A percentile compares a stretch with the other conserved stretches of the same genome.
phyloP scores from a whole-genome alignment of 108 stramenopile genomes.

The Bacterosira constricta region DNA sequence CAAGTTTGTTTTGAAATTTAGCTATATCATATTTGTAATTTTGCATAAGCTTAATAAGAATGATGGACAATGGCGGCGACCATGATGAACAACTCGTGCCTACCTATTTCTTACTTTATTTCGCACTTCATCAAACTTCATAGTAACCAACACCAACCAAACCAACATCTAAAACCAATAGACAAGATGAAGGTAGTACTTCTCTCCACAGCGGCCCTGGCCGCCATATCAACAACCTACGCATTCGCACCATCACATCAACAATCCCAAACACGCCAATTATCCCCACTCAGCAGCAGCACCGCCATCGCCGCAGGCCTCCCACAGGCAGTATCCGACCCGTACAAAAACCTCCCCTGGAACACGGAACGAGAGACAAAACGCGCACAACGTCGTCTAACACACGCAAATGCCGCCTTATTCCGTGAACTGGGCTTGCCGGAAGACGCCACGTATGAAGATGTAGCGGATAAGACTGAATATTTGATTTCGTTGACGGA shows the following conservation, averaged over 20 bases:
- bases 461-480: constrained; percentile 74
- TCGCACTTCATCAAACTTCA: too few relatives aligned
- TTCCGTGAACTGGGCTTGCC: constrained; percentile 85
- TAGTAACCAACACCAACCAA: too few relatives aligned
- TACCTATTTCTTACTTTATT: too few relatives aligned
- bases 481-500: constrained; percentile 45
- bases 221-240: neutral
- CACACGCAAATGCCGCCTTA: constrained; percentile 62
- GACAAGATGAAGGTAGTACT: constrained; percentile 13
- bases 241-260: constrained; percentile 14
- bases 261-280: neutral
- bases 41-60: too few relatives aligned
- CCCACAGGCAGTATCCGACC: constrained; percentile 49
- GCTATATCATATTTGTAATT: too few relatives aligned
- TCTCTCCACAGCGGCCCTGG: constrained; percentile 7
- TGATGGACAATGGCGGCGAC: too few relatives aligned
- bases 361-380: constrained; percentile 59
- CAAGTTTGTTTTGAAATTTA: too few relatives aligned
- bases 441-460: constrained; percentile 84
- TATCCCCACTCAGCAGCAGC: constrained; percentile 8
- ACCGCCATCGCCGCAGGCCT: constrained; percentile 13
- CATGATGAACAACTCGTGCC: too few relatives aligned
- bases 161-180: neutral
- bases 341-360: constrained; percentile 81
- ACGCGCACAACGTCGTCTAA: constrained; percentile 59